Evolutionary conservation across 208 protist species (phyloP).

Genomic region (Leishmania aethiopica): DNA sequence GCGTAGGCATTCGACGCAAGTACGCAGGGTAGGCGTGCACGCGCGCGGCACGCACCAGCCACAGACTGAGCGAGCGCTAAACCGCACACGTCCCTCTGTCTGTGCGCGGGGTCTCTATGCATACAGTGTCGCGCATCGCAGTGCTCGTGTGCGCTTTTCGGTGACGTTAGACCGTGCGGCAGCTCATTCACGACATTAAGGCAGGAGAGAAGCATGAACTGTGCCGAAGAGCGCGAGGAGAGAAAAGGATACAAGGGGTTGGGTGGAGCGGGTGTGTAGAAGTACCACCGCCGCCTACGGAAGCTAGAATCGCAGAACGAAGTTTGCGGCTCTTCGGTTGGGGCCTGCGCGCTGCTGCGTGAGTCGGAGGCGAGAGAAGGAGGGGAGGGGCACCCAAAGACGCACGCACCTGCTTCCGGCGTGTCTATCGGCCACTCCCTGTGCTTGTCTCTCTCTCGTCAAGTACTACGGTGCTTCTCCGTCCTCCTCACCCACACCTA

Average conservation of each 20-base stretch:
- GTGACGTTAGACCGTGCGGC: not conserved
- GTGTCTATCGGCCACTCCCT: not conserved
- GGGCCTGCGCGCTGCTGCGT: not conserved
- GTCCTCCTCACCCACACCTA: not conserved
- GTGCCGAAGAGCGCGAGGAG: not conserved
- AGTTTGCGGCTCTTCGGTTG: not conserved
- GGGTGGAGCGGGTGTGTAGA: not conserved
- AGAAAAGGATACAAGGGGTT: not conserved
- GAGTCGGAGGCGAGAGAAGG: not conserved
- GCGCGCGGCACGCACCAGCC: not conserved
- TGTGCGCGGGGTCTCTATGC: not conserved
- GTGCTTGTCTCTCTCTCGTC: not conserved
- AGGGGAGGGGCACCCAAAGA: not conserved
- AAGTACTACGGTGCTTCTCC: not conserved
- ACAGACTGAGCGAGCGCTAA: not conserved
- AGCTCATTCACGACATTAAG: not conserved
- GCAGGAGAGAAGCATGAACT: not conserved
- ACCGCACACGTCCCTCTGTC: not conserved
- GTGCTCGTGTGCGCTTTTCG: not conserved
- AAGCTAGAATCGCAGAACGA: not conserved
- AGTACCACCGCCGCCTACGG: not conserved
- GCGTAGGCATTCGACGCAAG: constrained; percentile 8
- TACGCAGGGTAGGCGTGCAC: too few species aligned
- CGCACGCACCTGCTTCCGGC: not conserved
- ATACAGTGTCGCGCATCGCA: not conserved